Conservation (phyloP, 331 rosid species). For the Quercus tomentella region DNA sequence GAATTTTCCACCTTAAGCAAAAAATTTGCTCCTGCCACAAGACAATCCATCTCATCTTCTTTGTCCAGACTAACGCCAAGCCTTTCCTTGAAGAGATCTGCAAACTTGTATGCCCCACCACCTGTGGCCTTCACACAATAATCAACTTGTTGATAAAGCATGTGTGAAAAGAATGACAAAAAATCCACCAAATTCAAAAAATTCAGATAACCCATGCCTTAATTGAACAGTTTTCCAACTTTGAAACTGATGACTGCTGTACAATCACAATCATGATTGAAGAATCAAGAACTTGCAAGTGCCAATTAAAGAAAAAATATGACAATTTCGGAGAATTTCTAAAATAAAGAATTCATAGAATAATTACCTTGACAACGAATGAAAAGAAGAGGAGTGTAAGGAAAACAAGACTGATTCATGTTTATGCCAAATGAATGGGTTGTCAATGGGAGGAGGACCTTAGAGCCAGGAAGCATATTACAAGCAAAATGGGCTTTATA, state of each 20-base stretch:
- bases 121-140: constrained; percentile 58
- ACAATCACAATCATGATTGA: background rate
- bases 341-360: background rate
- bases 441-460: background rate
- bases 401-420: background rate
- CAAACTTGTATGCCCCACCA: constrained; percentile 66
- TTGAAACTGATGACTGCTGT: background rate
- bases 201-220: background rate
- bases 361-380: background rate
- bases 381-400: background rate
- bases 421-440: background rate
- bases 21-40: constrained; percentile 92
- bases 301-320: background rate
- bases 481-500: background rate
- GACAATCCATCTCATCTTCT: constrained; percentile 99
- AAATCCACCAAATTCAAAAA: background rate
- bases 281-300: background rate
- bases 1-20: constrained; percentile 75
- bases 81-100: constrained; percentile 63
- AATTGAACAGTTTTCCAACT: background rate
- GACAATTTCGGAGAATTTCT: background rate
- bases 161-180: background rate
- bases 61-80: constrained; percentile 97
- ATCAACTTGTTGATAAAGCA: constrained; percentile 2
- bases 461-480: background rate